phyloP scores from a whole-genome alignment of 1,284 basidiomycete genomes.

The Vanrija sp. region DNA sequence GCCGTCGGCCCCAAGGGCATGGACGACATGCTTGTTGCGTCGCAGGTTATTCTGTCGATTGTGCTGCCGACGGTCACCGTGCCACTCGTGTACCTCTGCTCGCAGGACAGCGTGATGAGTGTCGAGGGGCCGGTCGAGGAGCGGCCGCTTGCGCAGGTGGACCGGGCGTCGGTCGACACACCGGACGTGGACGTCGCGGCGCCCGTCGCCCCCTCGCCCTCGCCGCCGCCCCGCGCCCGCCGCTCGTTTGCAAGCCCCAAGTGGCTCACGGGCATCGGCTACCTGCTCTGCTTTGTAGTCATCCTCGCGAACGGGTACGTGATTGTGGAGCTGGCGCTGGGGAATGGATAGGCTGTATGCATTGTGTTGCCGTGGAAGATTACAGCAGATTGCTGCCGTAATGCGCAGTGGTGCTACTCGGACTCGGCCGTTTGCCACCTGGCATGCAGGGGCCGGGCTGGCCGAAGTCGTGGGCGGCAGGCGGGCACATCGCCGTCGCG shows the following conservation, averaged over 20 bases:
- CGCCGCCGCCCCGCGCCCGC: background rate
- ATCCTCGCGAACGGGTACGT: slow-evolving; percentile 60
- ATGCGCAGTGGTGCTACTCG: slow-evolving; percentile 2
- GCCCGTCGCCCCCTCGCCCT: background rate
- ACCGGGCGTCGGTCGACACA: slow-evolving; percentile 4
- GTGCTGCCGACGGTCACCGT: slow-evolving; percentile 82
- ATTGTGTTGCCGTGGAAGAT: background rate
- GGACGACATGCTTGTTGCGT: slow-evolving; percentile 74
- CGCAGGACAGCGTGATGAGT: slow-evolving; percentile 65
- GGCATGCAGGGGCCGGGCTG: background rate
- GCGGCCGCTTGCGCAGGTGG: background rate
- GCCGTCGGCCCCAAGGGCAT: slow-evolving; percentile 72
- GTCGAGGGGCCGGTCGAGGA: slow-evolving; percentile 49
- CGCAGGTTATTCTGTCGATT: slow-evolving; percentile 82
- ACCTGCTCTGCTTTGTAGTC: slow-evolving; percentile 61
- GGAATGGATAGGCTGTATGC: slow-evolving; percentile 16
- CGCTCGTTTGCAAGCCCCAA: slow-evolving; percentile 59
- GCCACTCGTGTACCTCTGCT: slow-evolving; percentile 73
- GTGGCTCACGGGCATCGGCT: slow-evolving; percentile 57
- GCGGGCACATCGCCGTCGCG: too few species aligned
- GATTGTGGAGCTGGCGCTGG: slow-evolving; percentile 42
- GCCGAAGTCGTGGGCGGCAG: too few species aligned
- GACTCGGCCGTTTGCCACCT: slow-evolving; percentile 3
- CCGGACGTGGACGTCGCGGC: too few species aligned
- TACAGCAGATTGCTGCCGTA: background rate